A percentile compares a stretch with the other conserved stretches of the same genome.
phyloP scores from a whole-genome alignment of 106 monocot genomes.

The Allium fistulosum region DNA sequence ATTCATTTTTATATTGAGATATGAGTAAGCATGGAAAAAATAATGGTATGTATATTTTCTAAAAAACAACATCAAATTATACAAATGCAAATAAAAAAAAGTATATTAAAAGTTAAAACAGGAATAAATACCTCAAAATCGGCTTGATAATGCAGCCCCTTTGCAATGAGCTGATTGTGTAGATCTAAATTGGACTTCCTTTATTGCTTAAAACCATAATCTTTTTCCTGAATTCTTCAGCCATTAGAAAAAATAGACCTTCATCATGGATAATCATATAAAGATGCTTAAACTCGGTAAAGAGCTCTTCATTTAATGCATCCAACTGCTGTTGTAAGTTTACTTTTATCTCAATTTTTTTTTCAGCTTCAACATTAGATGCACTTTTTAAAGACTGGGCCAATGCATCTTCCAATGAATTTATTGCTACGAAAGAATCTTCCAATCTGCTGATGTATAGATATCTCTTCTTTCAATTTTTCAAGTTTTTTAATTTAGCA shows the following conservation, averaged over 20 bases:
- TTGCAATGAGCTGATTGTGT: constrained; percentile 35
- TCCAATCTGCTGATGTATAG: constrained; percentile 32
- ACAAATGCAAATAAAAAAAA: background rate
- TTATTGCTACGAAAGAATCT: constrained; percentile 42
- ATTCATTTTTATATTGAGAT: background rate
- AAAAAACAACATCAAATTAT: background rate
- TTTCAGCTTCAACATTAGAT: constrained; percentile 47
- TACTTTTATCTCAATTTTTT: constrained; percentile 30
- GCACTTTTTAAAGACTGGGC: constrained; percentile 31
- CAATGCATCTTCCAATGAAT: constrained; percentile 46
- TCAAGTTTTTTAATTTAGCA: constrained; percentile 30
- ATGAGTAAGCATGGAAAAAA: background rate
- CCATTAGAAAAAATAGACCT: constrained; percentile 28
- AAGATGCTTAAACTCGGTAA: constrained; percentile 42
- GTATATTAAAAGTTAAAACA: too few relatives aligned
- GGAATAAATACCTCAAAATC: constrained; percentile 37
- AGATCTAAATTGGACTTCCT: constrained; percentile 50
- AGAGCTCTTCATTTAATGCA: constrained; percentile 35
- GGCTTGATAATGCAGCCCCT: constrained; percentile 18
- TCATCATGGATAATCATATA: constrained; percentile 46
- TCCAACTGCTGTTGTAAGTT: constrained; percentile 40
- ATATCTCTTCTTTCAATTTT: constrained; percentile 50
- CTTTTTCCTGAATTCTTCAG: constrained; percentile 50
- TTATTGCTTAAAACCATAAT: constrained; percentile 37
- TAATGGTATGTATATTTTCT: background rate